A percentile compares a stretch with the other conserved stretches of the same genome.
These are phyloP conservation scores for Fusarium anthophilum DNA, from an alignment of 2,329 filamentous ascomycete species.

Conservation along the genomic window DNA sequence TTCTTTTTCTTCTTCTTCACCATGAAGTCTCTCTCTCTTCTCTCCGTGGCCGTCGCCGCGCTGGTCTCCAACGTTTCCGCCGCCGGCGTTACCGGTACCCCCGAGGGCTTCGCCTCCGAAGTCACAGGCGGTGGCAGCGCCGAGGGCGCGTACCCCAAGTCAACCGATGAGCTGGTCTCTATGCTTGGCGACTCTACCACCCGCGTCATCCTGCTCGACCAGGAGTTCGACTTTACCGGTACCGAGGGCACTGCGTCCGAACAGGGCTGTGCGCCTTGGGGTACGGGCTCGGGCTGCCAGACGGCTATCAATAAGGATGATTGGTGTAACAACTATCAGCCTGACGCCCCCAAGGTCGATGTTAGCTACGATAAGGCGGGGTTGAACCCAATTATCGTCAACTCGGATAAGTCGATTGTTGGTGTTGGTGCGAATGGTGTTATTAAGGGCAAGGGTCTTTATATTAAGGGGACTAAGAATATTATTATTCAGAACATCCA, in stretches of 20 bases:
- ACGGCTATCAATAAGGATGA: slow-evolving; percentile 67
- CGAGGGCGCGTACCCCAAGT: slow-evolving; percentile 64
- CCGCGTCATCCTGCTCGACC: slow-evolving; percentile 67
- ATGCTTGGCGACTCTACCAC: slow-evolving; percentile 62
- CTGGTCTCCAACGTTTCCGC: slow-evolving; percentile 26
- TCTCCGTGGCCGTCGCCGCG: slow-evolving; percentile 28
- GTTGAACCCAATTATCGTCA: slow-evolving; percentile 59
- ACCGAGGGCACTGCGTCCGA: slow-evolving; percentile 62
- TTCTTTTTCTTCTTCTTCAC: slow-evolving; percentile 9
- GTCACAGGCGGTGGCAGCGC: slow-evolving; percentile 72
- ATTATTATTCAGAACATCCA: slow-evolving; percentile 70
- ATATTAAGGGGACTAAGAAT: slow-evolving; percentile 56
- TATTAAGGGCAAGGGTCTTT: slow-evolving; percentile 67
- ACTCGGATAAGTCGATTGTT: slow-evolving; percentile 66
- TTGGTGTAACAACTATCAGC: slow-evolving; percentile 69
- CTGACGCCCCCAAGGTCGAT: slow-evolving; percentile 56
- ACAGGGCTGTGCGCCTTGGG: slow-evolving; percentile 69
- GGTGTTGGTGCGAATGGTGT: slow-evolving; percentile 62
- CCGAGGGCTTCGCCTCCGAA: slow-evolving; percentile 57
- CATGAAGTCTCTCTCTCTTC: slow-evolving; percentile 28
- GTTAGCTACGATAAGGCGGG: slow-evolving; percentile 63
- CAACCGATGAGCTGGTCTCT: slow-evolving; percentile 66
- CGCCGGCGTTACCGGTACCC: slow-evolving; percentile 45
- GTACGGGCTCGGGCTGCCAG: slow-evolving; percentile 63
- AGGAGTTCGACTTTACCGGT: slow-evolving; percentile 64